phyloP scores from a whole-genome alignment of 371 early-diverging fungal genomes.

The Rhizomucor pusillus region DNA sequence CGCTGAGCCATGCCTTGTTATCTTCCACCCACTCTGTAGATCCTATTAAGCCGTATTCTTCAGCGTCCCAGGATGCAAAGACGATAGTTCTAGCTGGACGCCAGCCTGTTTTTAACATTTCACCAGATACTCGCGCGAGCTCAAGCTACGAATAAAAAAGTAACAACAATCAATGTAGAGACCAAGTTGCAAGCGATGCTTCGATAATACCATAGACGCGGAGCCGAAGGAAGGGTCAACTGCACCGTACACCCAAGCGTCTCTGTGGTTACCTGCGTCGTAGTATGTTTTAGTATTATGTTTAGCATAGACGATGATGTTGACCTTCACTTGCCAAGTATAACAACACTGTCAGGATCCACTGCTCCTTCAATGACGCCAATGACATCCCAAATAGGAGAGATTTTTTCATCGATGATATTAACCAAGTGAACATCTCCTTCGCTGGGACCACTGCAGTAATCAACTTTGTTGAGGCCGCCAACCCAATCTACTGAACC shows the following conservation, averaged over 20 bases:
- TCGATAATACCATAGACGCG: slow-evolving; percentile 43
- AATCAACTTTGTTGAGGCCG: slow-evolving; percentile 43
- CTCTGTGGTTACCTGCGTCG: slow-evolving; percentile 65
- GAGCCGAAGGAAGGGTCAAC: slow-evolving; percentile 63
- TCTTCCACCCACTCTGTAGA: slow-evolving; percentile 76
- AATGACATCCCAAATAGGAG: slow-evolving; percentile 65
- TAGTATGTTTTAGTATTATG: slow-evolving; percentile 10
- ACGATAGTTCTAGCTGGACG: slow-evolving; percentile 63
- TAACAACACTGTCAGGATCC: slow-evolving; percentile 53
- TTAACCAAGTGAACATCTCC: slow-evolving; percentile 54
- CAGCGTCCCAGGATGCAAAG: slow-evolving; percentile 70
- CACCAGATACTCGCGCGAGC: slow-evolving; percentile 52
- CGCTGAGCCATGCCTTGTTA: slow-evolving; percentile 50
- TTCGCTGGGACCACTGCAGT: slow-evolving; percentile 55
- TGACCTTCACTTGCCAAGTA: slow-evolving; percentile 40
- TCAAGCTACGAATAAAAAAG: slow-evolving; percentile 41
- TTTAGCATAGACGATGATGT: neutral
- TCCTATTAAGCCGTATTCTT: slow-evolving; percentile 64
- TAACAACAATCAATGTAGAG: no score
- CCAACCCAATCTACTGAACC: slow-evolving; percentile 40
- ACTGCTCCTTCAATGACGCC: slow-evolving; percentile 53
- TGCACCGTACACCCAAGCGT: slow-evolving; percentile 65
- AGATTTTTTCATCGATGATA: slow-evolving; percentile 45
- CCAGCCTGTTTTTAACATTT: slow-evolving; percentile 61
- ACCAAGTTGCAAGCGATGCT: neutral